Evolutionary conservation across 495 filamentous ascomycete species (phyloP).

Genomic region (Rusavskia elegans): DNA sequence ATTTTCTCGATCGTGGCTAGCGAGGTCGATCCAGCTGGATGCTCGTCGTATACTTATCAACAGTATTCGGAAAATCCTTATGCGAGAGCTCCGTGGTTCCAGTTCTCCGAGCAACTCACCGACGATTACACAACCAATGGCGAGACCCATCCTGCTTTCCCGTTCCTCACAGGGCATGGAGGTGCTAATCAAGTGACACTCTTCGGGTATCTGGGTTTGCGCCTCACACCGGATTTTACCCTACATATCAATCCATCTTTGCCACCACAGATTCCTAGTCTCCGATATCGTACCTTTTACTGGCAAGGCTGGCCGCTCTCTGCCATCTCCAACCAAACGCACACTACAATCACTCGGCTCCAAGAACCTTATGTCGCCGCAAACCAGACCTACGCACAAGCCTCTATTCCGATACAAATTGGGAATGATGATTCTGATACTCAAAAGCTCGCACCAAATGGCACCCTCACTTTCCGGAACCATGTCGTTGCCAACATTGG

Average conservation of each 20-base stretch:
- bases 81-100: constrained; percentile 33
- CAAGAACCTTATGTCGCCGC: constrained; percentile 24
- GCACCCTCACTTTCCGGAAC: constrained; percentile 43
- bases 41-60: constrained; percentile 46
- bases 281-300: constrained; percentile 53
- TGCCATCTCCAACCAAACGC: constrained; percentile 45
- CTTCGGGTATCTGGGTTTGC: constrained; percentile 46
- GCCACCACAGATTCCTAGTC: constrained; percentile 43
- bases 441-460: constrained; percentile 32
- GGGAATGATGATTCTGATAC: constrained; percentile 22
- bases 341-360: constrained; percentile 43
- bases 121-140: constrained; percentile 51
- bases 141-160: constrained; percentile 48
- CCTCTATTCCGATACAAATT: constrained; percentile 34
- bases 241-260: constrained; percentile 42
- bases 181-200: constrained; percentile 45
- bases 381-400: constrained; percentile 29
- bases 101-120: constrained; percentile 50
- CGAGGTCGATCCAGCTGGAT: constrained; percentile 40
- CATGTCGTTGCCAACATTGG: constrained; percentile 29
- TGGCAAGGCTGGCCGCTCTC: constrained; percentile 51
- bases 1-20: constrained; percentile 48
- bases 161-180: constrained; percentile 52
- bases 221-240: constrained; percentile 31
- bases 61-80: constrained; percentile 44